Evolutionary conservation across 2,329 filamentous ascomycete species (phyloP), one percentile per base, ranked within the genome.

Genomic region (Lachnellula willkommii): DNA sequence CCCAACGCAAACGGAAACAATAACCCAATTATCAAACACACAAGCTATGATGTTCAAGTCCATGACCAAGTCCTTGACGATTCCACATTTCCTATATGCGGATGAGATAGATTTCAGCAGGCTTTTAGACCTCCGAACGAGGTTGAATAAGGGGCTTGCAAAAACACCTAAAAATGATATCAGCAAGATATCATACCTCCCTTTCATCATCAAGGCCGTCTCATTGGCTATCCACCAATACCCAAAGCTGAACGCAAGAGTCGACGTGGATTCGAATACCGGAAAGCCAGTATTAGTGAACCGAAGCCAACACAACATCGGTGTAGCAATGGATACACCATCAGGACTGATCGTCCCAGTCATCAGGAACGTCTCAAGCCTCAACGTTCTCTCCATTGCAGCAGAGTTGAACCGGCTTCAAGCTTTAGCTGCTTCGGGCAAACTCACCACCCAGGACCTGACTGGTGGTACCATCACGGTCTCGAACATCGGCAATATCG

Each of bases 41-140:
- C 93, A 97, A 74, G 79, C 82, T 39, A 88, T 90, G 69, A 99
- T 99, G 94, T 97, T 96, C 84, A 96, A 95, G 76, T 82, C 85
- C 58, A 99, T 99, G 94, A 96, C 93, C 14, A 85, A 85, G 56
- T 96, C 93, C 2, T 80, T 99, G 60, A 83, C 74, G 50, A 97
- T 96, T 65, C 94, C 94, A 0, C 94, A 97, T 73, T 96, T 99
- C 74, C 83, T 97, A 58, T 99, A 95, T 75, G 88, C 90, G 40
- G 91, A 96, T 72, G 89, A 93, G 69, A 78, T 96, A 50, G 88
- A 95, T 74, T 87, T 96, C 71, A 86, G 88, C 45, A 77, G 80
- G 40, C 80, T 99, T 4, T 84, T 84, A 56, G 74, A 81, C 49
- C 79, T 96, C 52, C 89, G 94, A 47, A 77, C 78, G 60, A 86